A percentile compares a stretch with the other conserved stretches of the same genome.
phyloP scores from a whole-genome alignment of 1,139 yeast genomes.

The Keqinozyma sinolaborantium region DNA sequence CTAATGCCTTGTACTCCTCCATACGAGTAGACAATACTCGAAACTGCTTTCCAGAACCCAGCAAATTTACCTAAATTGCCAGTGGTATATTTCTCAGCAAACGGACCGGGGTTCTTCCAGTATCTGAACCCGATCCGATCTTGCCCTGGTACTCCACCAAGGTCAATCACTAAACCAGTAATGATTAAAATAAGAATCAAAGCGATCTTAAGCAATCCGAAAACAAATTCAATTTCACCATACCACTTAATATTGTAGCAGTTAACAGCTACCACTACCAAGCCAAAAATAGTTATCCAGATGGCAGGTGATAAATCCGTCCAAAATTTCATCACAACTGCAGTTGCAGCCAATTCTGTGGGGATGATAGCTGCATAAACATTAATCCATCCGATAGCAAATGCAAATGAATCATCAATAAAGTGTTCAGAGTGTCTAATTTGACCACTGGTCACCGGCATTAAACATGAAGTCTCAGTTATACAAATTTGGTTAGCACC shows the following conservation, averaged over 20 bases:
- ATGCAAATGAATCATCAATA: conserved; percentile 61
- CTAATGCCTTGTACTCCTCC: conserved; percentile 59
- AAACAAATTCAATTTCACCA: conserved; percentile 41
- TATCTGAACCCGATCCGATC: conserved; percentile 37
- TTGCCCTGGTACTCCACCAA: conserved; percentile 33
- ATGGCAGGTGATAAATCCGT: conserved; percentile 32
- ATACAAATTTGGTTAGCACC: conserved; percentile 55
- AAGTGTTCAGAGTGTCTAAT: conserved; percentile 53
- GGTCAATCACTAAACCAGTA: conserved; percentile 37
- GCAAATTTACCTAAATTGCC: conserved; percentile 62
- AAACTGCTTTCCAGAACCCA: conserved; percentile 73
- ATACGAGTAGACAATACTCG: conserved; percentile 78
- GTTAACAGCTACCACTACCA: conserved; percentile 32
- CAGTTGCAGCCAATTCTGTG: conserved; percentile 38
- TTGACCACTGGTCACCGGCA: conserved; percentile 62
- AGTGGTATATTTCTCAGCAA: conserved; percentile 47
- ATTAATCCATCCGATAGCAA: conserved; percentile 62
- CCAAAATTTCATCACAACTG: conserved; percentile 43
- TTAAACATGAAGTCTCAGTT: conserved; percentile 58
- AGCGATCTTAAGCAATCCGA: conserved; percentile 46
- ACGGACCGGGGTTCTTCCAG: conserved; percentile 44
- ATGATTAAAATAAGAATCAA: conserved; percentile 49
- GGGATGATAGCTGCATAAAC: conserved; percentile 37
- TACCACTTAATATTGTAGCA: conserved; percentile 41
- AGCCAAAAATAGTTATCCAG: conserved; percentile 39